Evolutionary conservation across 2,329 filamentous ascomycete genomes (phyloP), one percentile per base, ranked within the genome.

Genomic region (Colletotrichum scovillei): DNA sequence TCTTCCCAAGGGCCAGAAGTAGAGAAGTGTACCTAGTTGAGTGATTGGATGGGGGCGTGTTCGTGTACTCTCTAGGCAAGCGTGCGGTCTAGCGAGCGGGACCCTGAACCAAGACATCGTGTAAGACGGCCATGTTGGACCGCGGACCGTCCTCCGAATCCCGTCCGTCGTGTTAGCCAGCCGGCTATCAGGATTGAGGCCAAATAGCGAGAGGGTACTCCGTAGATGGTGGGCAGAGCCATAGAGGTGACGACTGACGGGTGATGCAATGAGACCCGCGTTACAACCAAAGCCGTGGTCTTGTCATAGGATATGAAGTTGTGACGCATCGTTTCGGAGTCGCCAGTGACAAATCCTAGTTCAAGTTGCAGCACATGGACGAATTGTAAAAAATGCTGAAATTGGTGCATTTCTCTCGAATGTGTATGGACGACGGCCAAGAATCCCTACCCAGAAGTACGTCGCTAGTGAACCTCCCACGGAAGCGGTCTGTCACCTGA

Each of bases 401-500:
- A 53, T 38, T 22, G 12, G 60, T 12, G 42, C 19, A 19, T 49
- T 49, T 49, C 42, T 49, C 42, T 49, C 19, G 42, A n/a, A 9
- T 49, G 30, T 35, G 60, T 24, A 42, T 63, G 46, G 60, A 63
- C 22, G 60, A 49, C 53, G 3, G 46, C 35, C n/a, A 19, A 35
- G 59, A 49, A 52, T n/a, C 26, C 24, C 58, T n/a, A 38, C 11
- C 22, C 14, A 30, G 22, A 46, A n/a, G 14, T 26, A 62, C 35
- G 58, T 52, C 11, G 32, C n/a, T 46, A 46, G 16, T 30, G 58
- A 9, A 24, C 26, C n/a, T n/a, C 30, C 28, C 55, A 14, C 30
- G 55, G 26, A 35, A 57, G 59, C 52, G 55, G 66, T 68, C 67
- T 59, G 53, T 65, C 53, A 58, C 67, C 67, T 64, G 59, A 53